Percentiles rank a stretch among this genome's conserved stretches.
phyloP scores from a whole-genome alignment of 2,329 filamentous ascomycete species.

The Blastomyces parvus region DNA sequence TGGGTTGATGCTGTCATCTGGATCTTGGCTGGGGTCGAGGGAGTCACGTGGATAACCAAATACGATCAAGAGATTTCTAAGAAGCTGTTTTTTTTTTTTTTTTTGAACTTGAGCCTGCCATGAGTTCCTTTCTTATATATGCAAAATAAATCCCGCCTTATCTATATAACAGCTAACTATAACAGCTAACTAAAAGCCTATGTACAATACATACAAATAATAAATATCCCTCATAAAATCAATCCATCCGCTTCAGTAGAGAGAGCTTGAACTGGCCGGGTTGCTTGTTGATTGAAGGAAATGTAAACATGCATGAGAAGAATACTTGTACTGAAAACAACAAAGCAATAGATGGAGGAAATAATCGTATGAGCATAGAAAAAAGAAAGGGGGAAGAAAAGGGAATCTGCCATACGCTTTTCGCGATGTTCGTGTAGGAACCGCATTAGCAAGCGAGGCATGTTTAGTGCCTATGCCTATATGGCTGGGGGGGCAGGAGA shows the following conservation, averaged over 20 bases:
- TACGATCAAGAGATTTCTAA: background rate
- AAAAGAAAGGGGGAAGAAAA: background rate
- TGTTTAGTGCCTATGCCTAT: background rate
- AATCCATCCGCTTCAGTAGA: background rate
- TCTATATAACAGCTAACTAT: background rate
- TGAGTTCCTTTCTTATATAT: background rate
- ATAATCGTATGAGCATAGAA: too few relatives aligned
- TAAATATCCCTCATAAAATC: background rate
- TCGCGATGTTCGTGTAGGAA: background rate
- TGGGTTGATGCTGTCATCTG: background rate
- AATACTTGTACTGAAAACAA: background rate
- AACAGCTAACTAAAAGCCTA: background rate
- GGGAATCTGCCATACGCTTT: background rate
- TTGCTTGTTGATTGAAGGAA: background rate
- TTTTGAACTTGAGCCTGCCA: background rate
- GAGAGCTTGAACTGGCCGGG: background rate
- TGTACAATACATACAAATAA: background rate
- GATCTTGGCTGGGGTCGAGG: background rate
- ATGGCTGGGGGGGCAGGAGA: background rate
- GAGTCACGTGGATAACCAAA: background rate
- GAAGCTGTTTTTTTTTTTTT: background rate
- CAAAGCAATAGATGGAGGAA: background rate
- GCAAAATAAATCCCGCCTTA: background rate
- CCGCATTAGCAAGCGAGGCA: background rate
- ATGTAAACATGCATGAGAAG: background rate